Evolutionary conservation across 139 green algal genomes (phyloP), one percentile per base, ranked within the genome.

Genomic region (Diplosphaera chodatii): DNA sequence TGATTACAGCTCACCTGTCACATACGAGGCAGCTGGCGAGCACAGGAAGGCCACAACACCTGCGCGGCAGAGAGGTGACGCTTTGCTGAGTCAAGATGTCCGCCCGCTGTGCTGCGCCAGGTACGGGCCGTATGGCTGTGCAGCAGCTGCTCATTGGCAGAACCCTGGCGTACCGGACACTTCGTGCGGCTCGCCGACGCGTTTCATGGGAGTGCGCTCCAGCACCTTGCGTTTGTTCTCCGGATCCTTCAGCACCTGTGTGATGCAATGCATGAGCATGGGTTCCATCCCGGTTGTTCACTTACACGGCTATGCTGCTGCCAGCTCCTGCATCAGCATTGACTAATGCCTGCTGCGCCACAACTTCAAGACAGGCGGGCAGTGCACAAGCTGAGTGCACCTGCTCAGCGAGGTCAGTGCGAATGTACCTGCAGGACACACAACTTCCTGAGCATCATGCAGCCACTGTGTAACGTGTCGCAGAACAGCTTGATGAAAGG

Each of bases 111-210:
- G 37, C 37, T 20, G 37, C 37, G 16, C 13, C 25, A 10, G 48
- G 48, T 25, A n/a, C 16, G 25, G 48, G 18, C 48, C 48, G 13
- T 8, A 8, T 13, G 13, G 37, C 37, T 48, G 8, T 48, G 10
- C 8, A 8, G 63, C 66, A 70, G 18, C 4, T 31, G 32, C 66
- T 30, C 32, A 59, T 32, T 63, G 32, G 32, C 22, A 31, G 6
- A 56, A 69, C 2, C n/a, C 15, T 23, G 48, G n/a, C 33, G 21
- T 25, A 75, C 71, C 71, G 63, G 87, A 83, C 1, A 96, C 88
- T 67, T 96, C 90, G 10, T 83, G 64, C 4, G 88, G 84, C 64
- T 90, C 63, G 18, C 75, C 93, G 5, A 97, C 83, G 0, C 93
- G 78, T 18, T 80, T 64, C 83, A 95, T 80, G 10, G 93, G 93